Evolutionary conservation across 106 monocot genomes (phyloP).

Genomic region (Acorus gramineus): DNA sequence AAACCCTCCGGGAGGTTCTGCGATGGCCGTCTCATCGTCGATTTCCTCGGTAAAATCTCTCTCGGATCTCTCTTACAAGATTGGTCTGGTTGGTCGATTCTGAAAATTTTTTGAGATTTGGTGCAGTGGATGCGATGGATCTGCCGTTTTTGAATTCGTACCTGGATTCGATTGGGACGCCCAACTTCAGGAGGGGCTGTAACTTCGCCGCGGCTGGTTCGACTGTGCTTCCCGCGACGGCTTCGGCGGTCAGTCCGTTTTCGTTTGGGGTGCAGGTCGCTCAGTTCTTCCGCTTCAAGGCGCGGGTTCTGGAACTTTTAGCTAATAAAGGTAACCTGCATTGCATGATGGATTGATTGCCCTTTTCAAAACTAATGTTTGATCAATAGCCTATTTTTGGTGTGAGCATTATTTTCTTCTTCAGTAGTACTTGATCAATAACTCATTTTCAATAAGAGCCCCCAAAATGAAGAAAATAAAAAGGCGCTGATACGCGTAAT

Average conservation of each 20-base stretch:
- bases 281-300: slow-evolving; percentile 71
- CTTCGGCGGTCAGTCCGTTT: slow-evolving; percentile 71
- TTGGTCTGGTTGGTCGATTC: background rate
- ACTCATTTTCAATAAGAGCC: too few species aligned
- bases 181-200: slow-evolving; percentile 54
- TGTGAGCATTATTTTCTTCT: too few species aligned
- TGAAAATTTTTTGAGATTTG: slow-evolving; percentile 1
- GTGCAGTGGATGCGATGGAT: slow-evolving; percentile 72
- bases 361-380: too few species aligned
- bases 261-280: slow-evolving; percentile 71
- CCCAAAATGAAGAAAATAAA: too few species aligned
- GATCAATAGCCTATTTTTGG: too few species aligned
- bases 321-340: slow-evolving; percentile 2
- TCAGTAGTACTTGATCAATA: too few species aligned
- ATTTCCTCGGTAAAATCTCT: slow-evolving; percentile 53
- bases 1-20: slow-evolving; percentile 62
- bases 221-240: slow-evolving; percentile 63
- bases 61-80: background rate
- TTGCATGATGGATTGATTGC: too few species aligned
- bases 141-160: slow-evolving; percentile 68
- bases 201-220: slow-evolving; percentile 84
- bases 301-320: slow-evolving; percentile 56
- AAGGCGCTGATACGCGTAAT: too few species aligned
- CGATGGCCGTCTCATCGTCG: slow-evolving; percentile 87
- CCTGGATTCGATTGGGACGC: slow-evolving; percentile 66